Evolutionary conservation across 2,329 filamentous ascomycete species (phyloP), one percentile per base, ranked within the genome.

Genomic region (Pleoardoris graminearum): DNA sequence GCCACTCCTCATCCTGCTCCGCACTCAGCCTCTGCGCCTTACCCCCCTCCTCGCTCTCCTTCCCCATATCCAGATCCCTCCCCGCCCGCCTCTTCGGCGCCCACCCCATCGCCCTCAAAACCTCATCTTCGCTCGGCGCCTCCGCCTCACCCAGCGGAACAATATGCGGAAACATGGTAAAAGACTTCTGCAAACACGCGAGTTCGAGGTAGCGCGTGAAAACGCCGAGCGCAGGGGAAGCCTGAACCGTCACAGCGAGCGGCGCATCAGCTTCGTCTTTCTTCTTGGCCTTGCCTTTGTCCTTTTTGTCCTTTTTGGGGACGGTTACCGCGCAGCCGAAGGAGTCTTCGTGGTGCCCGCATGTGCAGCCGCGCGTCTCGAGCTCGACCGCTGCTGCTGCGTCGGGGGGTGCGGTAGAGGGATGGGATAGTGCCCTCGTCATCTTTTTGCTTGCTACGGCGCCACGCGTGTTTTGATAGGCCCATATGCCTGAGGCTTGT

Each of bases 41-140:
- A 3, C 47, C 47, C 4, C 47, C 55, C 43, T 57, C 54, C 25
- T 54, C 47, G 5, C 47, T 53, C 39, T 58, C 53, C 22, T 53
- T 41, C 17, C 75, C 75, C 66, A 77, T 48, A 72, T 77, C 60
- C 53, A 68, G 33, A 58, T 69, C 57, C 45, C 61, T 6, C 57
- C 68, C 36, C 54, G 41, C 61, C n/a, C 65, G 61, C 27, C 65
- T 59, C 46, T 63, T 72, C 2, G 76, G 74, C 4, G 59, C 61
- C 76, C 77, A 79, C 0, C 76, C 77, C 37, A 79, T 76, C 0
- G 75, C 75, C 27, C 75, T 66, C 14, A 79, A 57, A 4, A 76
- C 69, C 11, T 76, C 67, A 7, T 60, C 71, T 55, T 77, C 75
- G 1, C 69, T 73, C 3, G 66, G 54, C 8, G 65, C 55, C 14